Evolutionary conservation across 257 asterid species (phyloP), one percentile per base, ranked within the genome.

Genomic region (Craterostigma plantagineum): DNA sequence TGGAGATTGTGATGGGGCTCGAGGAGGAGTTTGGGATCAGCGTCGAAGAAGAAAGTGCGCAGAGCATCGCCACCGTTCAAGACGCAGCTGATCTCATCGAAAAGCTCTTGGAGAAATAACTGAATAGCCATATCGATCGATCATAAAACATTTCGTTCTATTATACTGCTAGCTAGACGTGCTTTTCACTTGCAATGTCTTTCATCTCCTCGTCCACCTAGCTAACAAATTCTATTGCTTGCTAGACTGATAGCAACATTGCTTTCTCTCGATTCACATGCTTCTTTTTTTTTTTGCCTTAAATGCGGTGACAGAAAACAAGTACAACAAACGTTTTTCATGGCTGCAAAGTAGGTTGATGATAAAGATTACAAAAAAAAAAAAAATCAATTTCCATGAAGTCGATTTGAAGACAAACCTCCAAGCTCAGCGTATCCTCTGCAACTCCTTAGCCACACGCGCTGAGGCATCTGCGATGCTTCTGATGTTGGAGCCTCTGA

Each of bases 1-100:
- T 82, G 30, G 94, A 82, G 79, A 82, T 79, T 42, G 93, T 84
- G 34, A 84, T 84, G 96, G 93, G 92, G 48, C 85, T 85, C 11
- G 96, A 86, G 66, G 94, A 81, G 74, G 96, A 67, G 59, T 86
- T 86, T 14, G 92, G 83, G 9, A 86, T 86, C 55, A 56, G 65
- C 8, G 94, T 86, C 7, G 93, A 85, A 69, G 96, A 85, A 53
- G 96, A 85, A 35, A 85, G 72, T 18, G 96, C 96, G 4, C 96
- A 85, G 71, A 61, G 60, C 57, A 85, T 85, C 54, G 38, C 68
- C 33, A 72, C 96, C 18, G 92, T 85, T 53, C 92, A 80, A 66
- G 93, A 85, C 39, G 96, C 96, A 41, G 96, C 96, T 0, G 77
- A 80, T 63, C 64, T 85, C 42, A 85, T 85, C 7, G 93, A 85